Conservation (phyloP, 2,329 filamentous ascomycete species). For the Zasmidium citrigriseum region DNA sequence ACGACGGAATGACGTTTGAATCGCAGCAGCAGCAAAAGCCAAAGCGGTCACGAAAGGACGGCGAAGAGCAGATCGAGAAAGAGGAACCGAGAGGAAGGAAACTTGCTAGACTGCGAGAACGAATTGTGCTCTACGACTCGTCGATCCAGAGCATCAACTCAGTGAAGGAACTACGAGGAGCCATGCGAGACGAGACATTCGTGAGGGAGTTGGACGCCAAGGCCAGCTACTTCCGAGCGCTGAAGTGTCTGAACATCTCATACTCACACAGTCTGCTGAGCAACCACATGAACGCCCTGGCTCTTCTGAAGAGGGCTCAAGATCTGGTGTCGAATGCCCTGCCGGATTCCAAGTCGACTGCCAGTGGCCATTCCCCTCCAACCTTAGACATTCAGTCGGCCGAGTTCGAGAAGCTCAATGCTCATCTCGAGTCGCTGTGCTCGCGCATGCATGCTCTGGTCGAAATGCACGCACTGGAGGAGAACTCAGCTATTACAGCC, state of each 20-base stretch:
- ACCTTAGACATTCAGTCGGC: slow-evolving; percentile 67
- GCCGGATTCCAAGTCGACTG: slow-evolving; percentile 16
- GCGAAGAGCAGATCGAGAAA: slow-evolving; percentile 49
- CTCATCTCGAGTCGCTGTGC: slow-evolving; percentile 68
- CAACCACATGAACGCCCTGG: slow-evolving; percentile 77
- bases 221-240: slow-evolving; percentile 78
- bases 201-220: slow-evolving; percentile 77
- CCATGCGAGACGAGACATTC: slow-evolving; percentile 79
- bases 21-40: slow-evolving; percentile 57
- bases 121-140: slow-evolving; percentile 86
- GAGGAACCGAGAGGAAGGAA: slow-evolving; percentile 73
- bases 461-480: slow-evolving; percentile 68
- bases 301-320: slow-evolving; percentile 73
- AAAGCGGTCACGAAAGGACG: slow-evolving; percentile 51
- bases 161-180: slow-evolving; percentile 84
- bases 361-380: slow-evolving; percentile 51
- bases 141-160: slow-evolving; percentile 88
- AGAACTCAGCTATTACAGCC: slow-evolving; percentile 50
- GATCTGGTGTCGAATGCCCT: slow-evolving; percentile 54
- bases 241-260: slow-evolving; percentile 85
- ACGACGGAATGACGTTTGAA: slow-evolving; percentile 70
- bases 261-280: slow-evolving; percentile 77
- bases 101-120: slow-evolving; percentile 78
- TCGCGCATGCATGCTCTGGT: slow-evolving; percentile 83
- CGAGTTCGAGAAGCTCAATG: slow-evolving; percentile 61